Conservation (phyloP, 768 basidiomycete species). For the Gloeopeniophorella convolvens region DNA sequence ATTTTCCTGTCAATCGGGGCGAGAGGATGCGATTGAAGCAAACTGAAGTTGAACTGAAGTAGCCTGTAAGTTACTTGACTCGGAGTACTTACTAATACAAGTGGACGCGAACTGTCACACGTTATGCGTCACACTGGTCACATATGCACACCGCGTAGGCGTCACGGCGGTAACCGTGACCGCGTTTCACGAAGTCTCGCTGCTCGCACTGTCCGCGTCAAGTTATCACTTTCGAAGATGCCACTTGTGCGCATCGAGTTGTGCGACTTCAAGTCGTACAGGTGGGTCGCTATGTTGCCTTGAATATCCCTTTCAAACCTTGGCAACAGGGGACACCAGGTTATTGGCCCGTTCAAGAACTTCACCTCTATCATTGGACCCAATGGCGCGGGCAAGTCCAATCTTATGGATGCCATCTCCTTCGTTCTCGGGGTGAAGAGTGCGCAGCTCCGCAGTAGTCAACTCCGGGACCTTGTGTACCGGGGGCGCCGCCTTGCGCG, state of each 20-base stretch:
- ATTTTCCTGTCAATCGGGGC: too few relatives aligned
- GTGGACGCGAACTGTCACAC: too few relatives aligned
- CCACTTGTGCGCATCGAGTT: slow-evolving; percentile 83
- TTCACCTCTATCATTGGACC: slow-evolving; percentile 98
- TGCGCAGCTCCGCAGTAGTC: slow-evolving; percentile 85
- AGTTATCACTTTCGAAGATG: too few relatives aligned
- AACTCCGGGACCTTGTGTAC: slow-evolving; percentile 93
- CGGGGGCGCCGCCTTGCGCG: slow-evolving; percentile 73
- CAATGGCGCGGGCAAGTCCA: slow-evolving; percentile 98
- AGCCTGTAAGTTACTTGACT: too few relatives aligned
- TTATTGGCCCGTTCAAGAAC: slow-evolving; percentile 84
- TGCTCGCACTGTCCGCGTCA: too few relatives aligned
- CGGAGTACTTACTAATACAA: too few relatives aligned
- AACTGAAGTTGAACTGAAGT: too few relatives aligned
- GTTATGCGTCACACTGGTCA: too few relatives aligned
- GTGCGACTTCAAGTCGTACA: slow-evolving; percentile 96
- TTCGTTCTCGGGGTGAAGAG: slow-evolving; percentile 97
- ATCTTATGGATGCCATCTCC: slow-evolving; percentile 99
- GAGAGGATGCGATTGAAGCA: too few relatives aligned
- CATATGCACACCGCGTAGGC: too few relatives aligned
- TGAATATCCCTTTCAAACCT: slow-evolving; percentile 3
- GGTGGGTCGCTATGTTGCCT: slow-evolving; percentile 34
- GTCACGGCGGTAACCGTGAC: too few relatives aligned
- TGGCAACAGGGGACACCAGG: slow-evolving; percentile 59
- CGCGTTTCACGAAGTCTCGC: too few relatives aligned